Evolutionary conservation across 495 filamentous ascomycete species (phyloP), one percentile per base, ranked within the genome.

Genomic region (Hypoxylon fuscum): DNA sequence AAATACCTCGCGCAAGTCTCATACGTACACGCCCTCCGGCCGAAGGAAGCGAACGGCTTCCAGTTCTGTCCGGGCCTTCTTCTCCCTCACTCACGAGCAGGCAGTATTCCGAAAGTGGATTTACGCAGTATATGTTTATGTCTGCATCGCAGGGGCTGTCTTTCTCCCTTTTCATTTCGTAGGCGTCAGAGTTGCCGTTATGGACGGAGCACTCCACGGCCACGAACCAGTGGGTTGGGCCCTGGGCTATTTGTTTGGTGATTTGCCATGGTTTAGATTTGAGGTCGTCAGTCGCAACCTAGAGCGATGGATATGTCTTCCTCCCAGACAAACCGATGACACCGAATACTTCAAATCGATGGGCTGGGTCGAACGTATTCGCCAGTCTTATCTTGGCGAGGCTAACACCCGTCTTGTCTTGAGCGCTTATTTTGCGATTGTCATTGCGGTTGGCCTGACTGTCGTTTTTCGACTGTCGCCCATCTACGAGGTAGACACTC

Each of bases 161-260:
- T 72, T 95, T n/a, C 71, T 87, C 0, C 67, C 69, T 0, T 10
- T 72, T 20, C 58, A 57, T 8, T 55, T 40, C 9, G 35, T 68
- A 35, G 88, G 86, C 1, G 81, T 98, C 42, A 85, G 92, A 18
- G 77, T 74, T 7, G 90, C 92, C 57, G 82, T 98, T 42, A 72
- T 79, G 34, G 73, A 76, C 43, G 76, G 79, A 23, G 93, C 92
- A 15, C 78, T 98, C 2, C 69, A 83, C 20, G 86, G 85, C 35
- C 68, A 84, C 37, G 95, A 98, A 62, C 93, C 95, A 0, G 83
- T 98, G 27, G 90, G 93, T 0, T 98, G 95, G 95, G 93, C 92
- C 0, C 72, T 96, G 3, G 88, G 89, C 1, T 98, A 98, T 72
- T 74, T 97, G 17, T 84, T 98, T 58, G 93, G 96, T 11, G 91